Base-by-base conservation (phyloP, 177 flowering plant species). In the Tripterygium wilfordii region DNA sequence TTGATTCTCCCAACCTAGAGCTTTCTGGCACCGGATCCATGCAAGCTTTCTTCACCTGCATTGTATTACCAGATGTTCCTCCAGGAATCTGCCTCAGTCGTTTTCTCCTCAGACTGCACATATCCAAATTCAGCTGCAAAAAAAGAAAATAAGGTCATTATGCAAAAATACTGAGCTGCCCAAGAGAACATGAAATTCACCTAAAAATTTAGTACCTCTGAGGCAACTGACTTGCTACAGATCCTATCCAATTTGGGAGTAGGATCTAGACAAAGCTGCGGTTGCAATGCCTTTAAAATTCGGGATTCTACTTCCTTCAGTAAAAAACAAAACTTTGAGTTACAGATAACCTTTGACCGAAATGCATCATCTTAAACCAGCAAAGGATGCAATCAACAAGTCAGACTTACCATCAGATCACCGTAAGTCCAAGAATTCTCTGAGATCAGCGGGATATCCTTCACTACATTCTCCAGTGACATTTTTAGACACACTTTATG, bases 401-500 rank as follows among this genome's bases (percentile, higher is more conserved):
- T 7, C 16, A 51, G 43, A 61, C 78, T 64, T 53, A 89, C 99
- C 95, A 94, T 85, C 61, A 87, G 69, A 76, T 89, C 99, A 60
- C 92, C 82, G 49, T 94, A 94, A 21, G 90, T 79, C 99, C 99
- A 94, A 45, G 88, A 80, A 61, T 66, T 70, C 65, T 79, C 83
- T 21, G 96, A 75, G 35, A 89, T 78, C 54, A 62, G 51, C 22
- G 97, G 88, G 8, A 94, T 83, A 65, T 94, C 99, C 66, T 89
- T 89, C 57, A 94, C 92, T 21, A 94, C 71, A 66, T 89, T 87
- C 65, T 94, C 99, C 72, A 87, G 60, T 8, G 99, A 82, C 89
- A 89, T 83, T 67, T 57, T 74, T 31, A 94, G 88, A 49, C 55
- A 45, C 32, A 94, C 78, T 76, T 68, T 87, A 38, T 62, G 67